Conservation (phyloP, 2,329 filamentous ascomycete species). For the Aspergillus amoenus region DNA sequence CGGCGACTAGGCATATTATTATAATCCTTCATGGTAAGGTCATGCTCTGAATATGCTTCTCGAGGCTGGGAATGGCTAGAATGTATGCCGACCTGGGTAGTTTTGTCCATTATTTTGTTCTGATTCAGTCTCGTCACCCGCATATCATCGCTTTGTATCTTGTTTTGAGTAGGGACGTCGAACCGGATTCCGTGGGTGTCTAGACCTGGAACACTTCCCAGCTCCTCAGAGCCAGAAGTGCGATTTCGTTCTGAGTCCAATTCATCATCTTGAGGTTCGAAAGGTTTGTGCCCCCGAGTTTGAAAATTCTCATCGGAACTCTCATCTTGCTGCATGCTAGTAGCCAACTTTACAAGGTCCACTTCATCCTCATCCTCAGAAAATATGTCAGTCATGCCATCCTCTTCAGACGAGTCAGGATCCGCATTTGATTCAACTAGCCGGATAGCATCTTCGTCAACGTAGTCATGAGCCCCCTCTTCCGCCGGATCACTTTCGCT, state of each 20-base stretch:
- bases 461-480: slow-evolving; percentile 46
- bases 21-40: neutral
- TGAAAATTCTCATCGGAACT: slow-evolving; percentile 24
- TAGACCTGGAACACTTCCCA: neutral
- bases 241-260: neutral
- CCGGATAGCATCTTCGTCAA: slow-evolving; percentile 64
- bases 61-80: neutral
- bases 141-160: neutral
- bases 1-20: slow-evolving; percentile 10
- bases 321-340: slow-evolving; percentile 23
- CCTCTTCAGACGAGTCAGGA: slow-evolving; percentile 46
- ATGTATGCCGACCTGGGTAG: neutral
- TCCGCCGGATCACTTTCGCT: slow-evolving; percentile 11
- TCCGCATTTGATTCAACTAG: slow-evolving; percentile 45
- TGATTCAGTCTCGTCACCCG: slow-evolving; percentile 13
- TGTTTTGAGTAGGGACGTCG: neutral
- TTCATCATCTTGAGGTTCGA: neutral
- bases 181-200: neutral
- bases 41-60: neutral
- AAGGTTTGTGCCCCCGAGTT: neutral
- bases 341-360: slow-evolving; percentile 5
- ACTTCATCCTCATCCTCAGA: slow-evolving; percentile 19
- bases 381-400: slow-evolving; percentile 30
- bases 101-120: neutral
- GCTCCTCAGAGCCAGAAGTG: neutral